These are phyloP conservation scores for Irpex sp. DNA, from an alignment of 1,284 basidiomycete species.

Conservation along the genomic window DNA sequence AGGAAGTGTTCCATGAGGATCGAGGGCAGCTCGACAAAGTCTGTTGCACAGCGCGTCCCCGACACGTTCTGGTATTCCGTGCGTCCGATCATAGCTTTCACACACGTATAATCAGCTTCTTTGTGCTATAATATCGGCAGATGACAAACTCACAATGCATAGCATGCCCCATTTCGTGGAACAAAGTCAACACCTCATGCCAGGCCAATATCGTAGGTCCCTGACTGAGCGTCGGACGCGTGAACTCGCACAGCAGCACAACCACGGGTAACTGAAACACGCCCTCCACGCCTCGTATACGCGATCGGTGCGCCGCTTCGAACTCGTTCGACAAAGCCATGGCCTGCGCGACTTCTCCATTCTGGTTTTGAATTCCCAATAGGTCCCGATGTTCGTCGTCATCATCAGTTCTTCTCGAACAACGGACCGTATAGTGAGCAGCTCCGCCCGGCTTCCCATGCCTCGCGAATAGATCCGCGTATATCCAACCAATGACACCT, in stretches of 20 bases:
- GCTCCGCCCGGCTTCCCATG: conserved; percentile 88
- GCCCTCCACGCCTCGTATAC: conserved; percentile 57
- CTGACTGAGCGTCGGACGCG: conserved; percentile 54
- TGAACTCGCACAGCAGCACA: conserved; percentile 89
- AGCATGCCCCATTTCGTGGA: conserved; percentile 99
- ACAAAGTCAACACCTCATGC: conserved; percentile 94
- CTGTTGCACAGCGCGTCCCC: conserved; percentile 97
- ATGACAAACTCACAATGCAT: conserved; percentile 83
- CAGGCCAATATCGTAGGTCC: conserved; percentile 81
- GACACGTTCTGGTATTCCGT: conserved; percentile 98
- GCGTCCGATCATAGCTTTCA: conserved; percentile 79
- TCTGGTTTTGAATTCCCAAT: conserved; percentile 33
- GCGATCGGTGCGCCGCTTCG: conserved; percentile 55
- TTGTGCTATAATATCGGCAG: not conserved
- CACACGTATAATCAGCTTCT: not conserved
- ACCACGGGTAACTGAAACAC: conserved; percentile 89
- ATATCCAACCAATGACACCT: conserved; percentile 91
- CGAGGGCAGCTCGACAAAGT: conserved; percentile 97
- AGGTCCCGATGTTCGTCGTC: conserved; percentile 79
- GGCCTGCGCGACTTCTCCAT: conserved; percentile 23
- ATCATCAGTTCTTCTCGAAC: conserved; percentile 88
- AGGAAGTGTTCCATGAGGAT: conserved; percentile 99
- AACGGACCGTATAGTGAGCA: conserved; percentile 96
- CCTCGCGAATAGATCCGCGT: conserved; percentile 88
- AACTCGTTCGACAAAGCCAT: conserved; percentile 52